Percentiles rank a stretch among this genome's conserved stretches.
Evolutionary conservation across 2,329 filamentous ascomycete genomes (phyloP).

Genomic region (Aspergillus chevalieri): DNA sequence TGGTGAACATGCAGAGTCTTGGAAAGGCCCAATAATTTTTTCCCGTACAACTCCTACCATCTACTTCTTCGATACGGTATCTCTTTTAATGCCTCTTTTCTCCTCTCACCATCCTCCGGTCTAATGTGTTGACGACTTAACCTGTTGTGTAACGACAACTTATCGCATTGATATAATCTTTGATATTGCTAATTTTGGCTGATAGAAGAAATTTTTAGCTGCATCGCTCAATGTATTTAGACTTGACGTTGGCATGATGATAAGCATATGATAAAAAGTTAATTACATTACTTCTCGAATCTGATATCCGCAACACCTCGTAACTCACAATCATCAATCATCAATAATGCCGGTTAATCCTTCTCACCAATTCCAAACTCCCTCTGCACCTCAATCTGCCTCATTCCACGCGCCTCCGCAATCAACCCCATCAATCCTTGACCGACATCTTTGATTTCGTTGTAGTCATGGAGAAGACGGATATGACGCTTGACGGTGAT

Average conservation of each 20-base stretch:
- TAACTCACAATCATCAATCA: neutral
- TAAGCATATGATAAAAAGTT: too few species aligned
- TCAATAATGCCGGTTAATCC: conserved; percentile 23
- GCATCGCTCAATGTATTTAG: too few species aligned
- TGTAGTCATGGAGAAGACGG: conserved; percentile 60
- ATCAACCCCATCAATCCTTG: conserved; percentile 62
- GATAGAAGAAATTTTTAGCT: too few species aligned
- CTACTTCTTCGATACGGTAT: neutral
- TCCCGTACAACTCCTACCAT: neutral
- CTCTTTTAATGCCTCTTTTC: neutral
- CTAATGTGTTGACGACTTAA: conserved; percentile 1
- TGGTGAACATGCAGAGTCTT: conserved; percentile 74
- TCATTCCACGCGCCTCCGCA: conserved; percentile 57
- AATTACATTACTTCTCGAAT: neutral
- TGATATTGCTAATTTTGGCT: too few species aligned
- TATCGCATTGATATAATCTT: too few species aligned
- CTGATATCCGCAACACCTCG: neutral
- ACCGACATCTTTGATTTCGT: conserved; percentile 64
- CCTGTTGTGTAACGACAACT: too few species aligned
- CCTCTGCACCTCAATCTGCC: conserved; percentile 40
- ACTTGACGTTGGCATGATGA: too few species aligned
- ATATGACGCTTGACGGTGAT: conserved; percentile 58
- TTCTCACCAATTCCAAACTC: conserved; percentile 34
- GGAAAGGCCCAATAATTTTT: conserved; percentile 46
- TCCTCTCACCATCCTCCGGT: neutral